Evolutionary conservation across 2,329 filamentous ascomycete species (phyloP), one percentile per base, ranked within the genome.

Genomic region (Colletotrichum sp.): DNA sequence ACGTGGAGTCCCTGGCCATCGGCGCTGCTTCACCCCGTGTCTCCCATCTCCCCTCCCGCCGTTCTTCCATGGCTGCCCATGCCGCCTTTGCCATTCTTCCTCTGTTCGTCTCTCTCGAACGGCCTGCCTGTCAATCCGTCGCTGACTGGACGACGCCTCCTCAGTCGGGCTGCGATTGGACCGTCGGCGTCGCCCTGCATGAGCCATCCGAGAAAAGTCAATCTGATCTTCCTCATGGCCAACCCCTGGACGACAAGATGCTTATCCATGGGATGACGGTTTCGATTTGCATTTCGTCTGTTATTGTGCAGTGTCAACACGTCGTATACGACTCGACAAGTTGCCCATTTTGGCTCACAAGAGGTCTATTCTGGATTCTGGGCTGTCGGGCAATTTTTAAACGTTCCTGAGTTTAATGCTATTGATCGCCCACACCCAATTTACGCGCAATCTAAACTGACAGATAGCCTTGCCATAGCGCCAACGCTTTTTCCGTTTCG

Each of bases 151-250:
- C 32, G 55, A 69, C 66, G 18, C 26, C 60, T 64, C 32, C 18
- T 24, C 60, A 30, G 7, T 15, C 60, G 32, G 44, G 9, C 44
- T 34, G 6, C 24, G 26, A 55, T 62, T 66, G 49, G 49, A 39
- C 39, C 26, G 24, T 16, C 24, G 44, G 52, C 32, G 8, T 24
- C 18, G 26, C 39, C 39, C 55, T 57, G 52, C 55, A 30, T 69
- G 32, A 68, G 70, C 73, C 73, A 64, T 64, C 69, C 55, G 69
- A 68, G 62, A 60, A 76, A 64, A 71, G 55, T 69, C 66, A 72
- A 65, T 69, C 73, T 65, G 73, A 76, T 68, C 70, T 73, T 64
- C 44, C 73, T 73, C 73, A 59, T 69, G 64, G 69, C 64, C 63
- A 49, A 28, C 63, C 68, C 73, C 44, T 26, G 28, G 55, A 16